Conservation (phyloP, 495 filamentous ascomycete species). For the Aspergillus funiculosus region DNA sequence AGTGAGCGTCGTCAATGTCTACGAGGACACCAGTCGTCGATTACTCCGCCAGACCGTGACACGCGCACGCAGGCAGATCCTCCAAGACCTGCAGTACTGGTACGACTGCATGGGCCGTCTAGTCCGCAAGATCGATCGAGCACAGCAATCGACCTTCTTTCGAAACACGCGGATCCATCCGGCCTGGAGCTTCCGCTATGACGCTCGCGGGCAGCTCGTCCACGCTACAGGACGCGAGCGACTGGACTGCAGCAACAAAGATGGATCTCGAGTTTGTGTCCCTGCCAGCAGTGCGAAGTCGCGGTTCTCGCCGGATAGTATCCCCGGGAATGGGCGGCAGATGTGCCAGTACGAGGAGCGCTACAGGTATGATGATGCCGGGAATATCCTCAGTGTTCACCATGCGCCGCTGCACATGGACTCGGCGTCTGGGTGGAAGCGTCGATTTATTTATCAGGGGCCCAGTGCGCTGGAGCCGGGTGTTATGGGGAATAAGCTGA, state of each 20-base stretch:
- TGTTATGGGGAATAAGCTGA: neutral
- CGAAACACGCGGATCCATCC: neutral
- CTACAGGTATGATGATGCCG: neutral
- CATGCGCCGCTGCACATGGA: neutral
- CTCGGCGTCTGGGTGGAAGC: neutral
- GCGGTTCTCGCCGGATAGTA: too few species aligned
- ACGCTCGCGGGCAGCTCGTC: conserved; percentile 26
- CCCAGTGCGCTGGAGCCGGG: neutral
- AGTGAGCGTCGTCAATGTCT: neutral
- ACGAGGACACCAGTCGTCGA: neutral
- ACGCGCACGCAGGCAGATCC: neutral
- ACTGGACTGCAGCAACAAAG: neutral
- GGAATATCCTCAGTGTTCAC: neutral
- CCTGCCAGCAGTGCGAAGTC: too few species aligned
- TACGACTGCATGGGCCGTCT: neutral
- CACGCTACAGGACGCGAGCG: conserved; percentile 31
- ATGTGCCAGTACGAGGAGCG: neutral
- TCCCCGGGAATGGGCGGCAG: neutral
- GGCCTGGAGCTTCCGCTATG: conserved; percentile 24
- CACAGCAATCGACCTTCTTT: neutral
- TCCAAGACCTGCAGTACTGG: neutral
- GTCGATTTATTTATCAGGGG: neutral
- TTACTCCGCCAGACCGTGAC: neutral
- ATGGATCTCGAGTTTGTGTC: neutral
- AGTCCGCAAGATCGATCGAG: neutral